Base-by-base conservation (phyloP, 768 basidiomycete genomes). In the Chalciporus chontae region DNA sequence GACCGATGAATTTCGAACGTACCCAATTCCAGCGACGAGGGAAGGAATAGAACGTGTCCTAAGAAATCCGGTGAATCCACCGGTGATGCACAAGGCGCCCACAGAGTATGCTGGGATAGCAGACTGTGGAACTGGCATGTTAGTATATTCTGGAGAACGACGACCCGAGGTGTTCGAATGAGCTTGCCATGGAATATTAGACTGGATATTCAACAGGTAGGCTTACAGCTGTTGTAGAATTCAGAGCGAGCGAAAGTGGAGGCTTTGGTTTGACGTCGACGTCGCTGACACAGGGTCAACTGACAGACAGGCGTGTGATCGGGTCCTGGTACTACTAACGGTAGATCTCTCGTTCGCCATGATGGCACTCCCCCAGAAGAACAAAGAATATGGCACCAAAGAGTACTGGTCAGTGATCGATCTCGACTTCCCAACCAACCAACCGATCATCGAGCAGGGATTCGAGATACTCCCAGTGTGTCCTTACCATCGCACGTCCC, bases 21-120 rank as follows among this genome's bases (percentile, higher is more conserved):
- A 91, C 89, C 84, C 76, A 39, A 90, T 78, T 34, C 90, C 90
- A 50, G 90, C 90, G 17, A 92, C 80, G 37, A 93, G 66, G 11
- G 91, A 92, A 6, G 90, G 91, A 26, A 92, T 72, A 27, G 89
- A 92, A 19, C 84, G 79, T 52, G 84, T 87, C 57, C 79, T 75
- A 7, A 73, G 79, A 54, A 80, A 90, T 26, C 87, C 90, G 38
- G 83, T 81, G 37, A 87, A 50, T 19, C 90, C 90, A 11, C 90
- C 90, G 37, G 86, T 73, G 55, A 90, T 71, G 66, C 89, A 91
- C 54, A 92, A 71, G 47, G 70, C 77, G 50, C 89, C 87, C 77
- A 90, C 88, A 38, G 80, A 69, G 68, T 83, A 85, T 43, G 89
- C 85, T 60, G 90, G 89, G 70, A 86, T 80, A 38, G 88, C 88